phyloP scores from a whole-genome alignment of 1,139 yeast species.

The Torulaspora globosa region DNA sequence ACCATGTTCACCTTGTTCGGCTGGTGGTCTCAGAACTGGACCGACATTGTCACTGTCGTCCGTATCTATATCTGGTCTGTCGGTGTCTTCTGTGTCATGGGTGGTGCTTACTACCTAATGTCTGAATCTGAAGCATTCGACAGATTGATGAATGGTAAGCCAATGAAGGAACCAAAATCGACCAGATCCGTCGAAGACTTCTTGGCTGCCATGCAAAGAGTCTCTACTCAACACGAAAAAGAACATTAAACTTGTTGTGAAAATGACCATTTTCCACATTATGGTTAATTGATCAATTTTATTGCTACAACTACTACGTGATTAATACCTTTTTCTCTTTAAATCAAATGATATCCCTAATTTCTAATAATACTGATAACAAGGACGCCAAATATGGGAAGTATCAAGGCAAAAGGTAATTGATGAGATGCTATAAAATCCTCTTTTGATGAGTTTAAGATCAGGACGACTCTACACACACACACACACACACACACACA shows the following conservation, averaged over 20 bases:
- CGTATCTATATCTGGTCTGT: conserved; percentile 93
- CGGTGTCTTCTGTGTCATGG: conserved; percentile 93
- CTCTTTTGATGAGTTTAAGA: background rate
- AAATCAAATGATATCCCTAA: conserved; percentile 15
- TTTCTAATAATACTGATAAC: conserved; percentile 12
- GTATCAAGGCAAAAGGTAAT: conserved; percentile 1
- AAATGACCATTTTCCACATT: conserved; percentile 21
- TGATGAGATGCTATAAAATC: conserved; percentile 4
- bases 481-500: conserved; percentile 19
- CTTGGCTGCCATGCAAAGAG: conserved; percentile 96
- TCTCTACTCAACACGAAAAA: conserved; percentile 94
- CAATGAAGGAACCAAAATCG: conserved; percentile 56
- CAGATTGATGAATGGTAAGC: conserved; percentile 89
- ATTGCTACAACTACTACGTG: conserved; percentile 8
- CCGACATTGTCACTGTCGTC: conserved; percentile 89
- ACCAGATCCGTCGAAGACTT: conserved; percentile 92
- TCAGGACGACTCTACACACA: conserved; percentile 15
- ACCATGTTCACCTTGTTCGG: conserved; percentile 91
- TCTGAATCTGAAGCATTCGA: conserved; percentile 83
- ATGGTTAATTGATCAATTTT: conserved; percentile 13
- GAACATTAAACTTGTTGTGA: conserved; percentile 33
- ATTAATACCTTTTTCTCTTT: conserved; percentile 11
- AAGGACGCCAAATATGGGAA: conserved; percentile 4
- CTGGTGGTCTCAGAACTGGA: conserved; percentile 98
- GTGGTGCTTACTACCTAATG: conserved; percentile 95